Base-by-base conservation (phyloP, 768 basidiomycete species). In the Lactarius sp. region DNA sequence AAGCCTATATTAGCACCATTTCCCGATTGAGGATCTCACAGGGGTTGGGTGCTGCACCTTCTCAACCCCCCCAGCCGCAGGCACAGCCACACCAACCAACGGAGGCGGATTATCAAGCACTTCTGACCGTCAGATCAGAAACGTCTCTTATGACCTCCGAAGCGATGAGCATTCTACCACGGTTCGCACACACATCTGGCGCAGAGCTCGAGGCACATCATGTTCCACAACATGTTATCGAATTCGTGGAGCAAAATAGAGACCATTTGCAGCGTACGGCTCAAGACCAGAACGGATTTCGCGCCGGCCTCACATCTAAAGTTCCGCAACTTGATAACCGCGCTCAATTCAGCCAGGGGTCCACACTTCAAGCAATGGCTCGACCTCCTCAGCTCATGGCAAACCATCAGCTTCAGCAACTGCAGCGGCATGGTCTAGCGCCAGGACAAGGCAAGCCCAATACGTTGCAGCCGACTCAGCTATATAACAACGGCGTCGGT, bases 251-350 rank as follows among this genome's bases (percentile, higher is more conserved):
- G 6, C 64, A 60, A 22, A 33, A 60, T 46, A 42, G 64, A n/a
- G 64, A 65, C 18, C 39, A 56, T 6, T 46, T 65, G 22, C 64
- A 65, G 33, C 59, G 64, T 16, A 13, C 64, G 0, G 59, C 59
- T 6, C 64, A 65, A 37, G 64, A 65, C 16, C 64, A 65, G 54
- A 65, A 46, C 13, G 64, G 64, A n/a, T 65, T 65, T 14, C 64
- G 64, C n/a, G 18, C 42, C 7, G 64, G 41, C 52, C 47, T 65
- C 12, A 60, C 62, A 22, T 59, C 56, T 14, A 65, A 65, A 54
- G 60, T 44, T 47, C 49, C 36, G 13, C 41, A 53, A 4, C 49
- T 56, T 36, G 64, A 65, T 39, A 52, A 34, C 36, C 63, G 63
- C 8, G 27, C 53, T 56, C 64, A 60, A 36, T 31, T 60, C n/a